Evolutionary conservation across 495 filamentous ascomycete species (phyloP).

Genomic region (Penicillium daleae): DNA sequence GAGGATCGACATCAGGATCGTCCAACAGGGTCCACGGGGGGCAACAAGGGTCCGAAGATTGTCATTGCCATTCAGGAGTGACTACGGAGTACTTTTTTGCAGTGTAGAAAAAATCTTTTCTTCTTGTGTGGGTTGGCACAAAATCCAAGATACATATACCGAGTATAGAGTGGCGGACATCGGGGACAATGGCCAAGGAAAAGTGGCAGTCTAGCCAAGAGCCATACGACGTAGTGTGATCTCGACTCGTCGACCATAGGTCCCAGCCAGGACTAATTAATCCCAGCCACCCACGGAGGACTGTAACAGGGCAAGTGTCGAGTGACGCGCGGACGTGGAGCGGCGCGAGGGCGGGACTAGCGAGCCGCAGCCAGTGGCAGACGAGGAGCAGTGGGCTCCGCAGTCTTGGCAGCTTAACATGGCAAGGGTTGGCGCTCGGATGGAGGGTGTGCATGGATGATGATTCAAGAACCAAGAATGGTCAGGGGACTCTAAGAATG

Average conservation of each 20-base stretch:
- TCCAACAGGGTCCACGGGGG: not conserved
- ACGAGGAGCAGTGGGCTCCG: not conserved
- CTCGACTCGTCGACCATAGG: too few species aligned
- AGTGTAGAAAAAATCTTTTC: too few species aligned
- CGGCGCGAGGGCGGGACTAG: slow-evolving; percentile 5
- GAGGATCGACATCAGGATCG: slow-evolving; percentile 17
- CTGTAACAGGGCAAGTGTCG: slow-evolving; percentile 8
- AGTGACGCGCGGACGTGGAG: slow-evolving; percentile 36
- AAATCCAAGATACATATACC: too few species aligned
- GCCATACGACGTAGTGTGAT: too few species aligned
- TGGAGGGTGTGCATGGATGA: not conserved
- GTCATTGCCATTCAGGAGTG: not conserved
- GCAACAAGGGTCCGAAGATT: slow-evolving; percentile 4
- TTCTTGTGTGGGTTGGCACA: too few species aligned
- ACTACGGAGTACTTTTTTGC: too few species aligned
- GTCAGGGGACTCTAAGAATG: too few species aligned
- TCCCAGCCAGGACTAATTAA: too few species aligned
- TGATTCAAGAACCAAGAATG: not conserved
- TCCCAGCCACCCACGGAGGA: too few species aligned
- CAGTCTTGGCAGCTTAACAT: slow-evolving; percentile 22
- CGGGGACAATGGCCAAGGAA: too few species aligned
- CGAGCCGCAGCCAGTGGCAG: slow-evolving; percentile 20
- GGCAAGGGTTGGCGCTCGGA: not conserved
- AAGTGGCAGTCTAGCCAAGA: too few species aligned
- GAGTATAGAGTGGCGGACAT: too few species aligned